phyloP scores from a whole-genome alignment of 2,329 filamentous ascomycete species.

The Sphaerulina musiva region DNA sequence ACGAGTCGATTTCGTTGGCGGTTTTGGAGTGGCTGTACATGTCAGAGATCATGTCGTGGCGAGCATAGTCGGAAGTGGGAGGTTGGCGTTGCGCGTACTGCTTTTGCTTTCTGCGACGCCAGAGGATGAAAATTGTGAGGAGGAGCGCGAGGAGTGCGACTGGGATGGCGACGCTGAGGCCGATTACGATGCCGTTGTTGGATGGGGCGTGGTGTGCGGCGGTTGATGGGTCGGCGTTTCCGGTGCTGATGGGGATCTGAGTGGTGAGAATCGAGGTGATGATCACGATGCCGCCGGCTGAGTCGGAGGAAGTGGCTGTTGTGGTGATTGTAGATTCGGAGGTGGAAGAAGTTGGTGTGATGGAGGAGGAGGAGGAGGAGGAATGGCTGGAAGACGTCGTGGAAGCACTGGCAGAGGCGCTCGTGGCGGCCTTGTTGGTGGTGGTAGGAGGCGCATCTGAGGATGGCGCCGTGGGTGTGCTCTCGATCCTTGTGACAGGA shows the following conservation, averaged over 20 bases:
- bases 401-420: neutral
- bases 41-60: conserved; percentile 5
- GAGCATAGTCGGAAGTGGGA: conserved; percentile 7
- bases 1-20: conserved; percentile 12
- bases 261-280: conserved; percentile 4
- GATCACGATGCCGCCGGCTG: neutral
- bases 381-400: neutral
- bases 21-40: conserved; percentile 14
- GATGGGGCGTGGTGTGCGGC: neutral
- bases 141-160: neutral
- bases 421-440: conserved; percentile 1
- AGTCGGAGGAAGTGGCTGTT: conserved; percentile 3
- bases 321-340: conserved; percentile 1
- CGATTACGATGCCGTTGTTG: conserved; percentile 7
- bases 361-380: neutral
- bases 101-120: conserved; percentile 6
- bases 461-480: conserved; percentile 10
- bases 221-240: neutral
- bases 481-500: conserved; percentile 19
- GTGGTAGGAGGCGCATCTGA: neutral
- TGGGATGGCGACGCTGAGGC: conserved; percentile 2
- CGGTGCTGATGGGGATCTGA: neutral
- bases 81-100: conserved; percentile 1
- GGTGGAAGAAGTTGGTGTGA: neutral
- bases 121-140: conserved; percentile 6